A percentile compares a stretch with the other conserved stretches of the same genome.
Evolutionary conservation across 345 rosid species (phyloP).

Genomic region (Salix brachista): DNA sequence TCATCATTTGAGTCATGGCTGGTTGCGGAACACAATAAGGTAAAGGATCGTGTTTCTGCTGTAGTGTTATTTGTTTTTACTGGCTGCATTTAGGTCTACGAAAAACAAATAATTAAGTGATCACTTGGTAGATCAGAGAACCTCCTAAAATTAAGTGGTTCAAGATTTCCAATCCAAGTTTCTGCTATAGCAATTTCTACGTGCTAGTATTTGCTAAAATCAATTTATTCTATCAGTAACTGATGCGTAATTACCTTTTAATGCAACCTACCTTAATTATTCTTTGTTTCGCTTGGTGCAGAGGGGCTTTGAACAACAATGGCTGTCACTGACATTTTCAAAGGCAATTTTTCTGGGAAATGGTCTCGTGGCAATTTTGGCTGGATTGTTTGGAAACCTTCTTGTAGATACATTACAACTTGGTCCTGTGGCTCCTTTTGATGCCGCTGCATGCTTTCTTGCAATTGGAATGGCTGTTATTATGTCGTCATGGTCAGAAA

Average conservation of each 20-base stretch:
- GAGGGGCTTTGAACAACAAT: conserved; percentile 70
- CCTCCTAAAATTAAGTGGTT: not conserved
- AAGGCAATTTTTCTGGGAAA: conserved; percentile 74
- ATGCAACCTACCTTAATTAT: not conserved
- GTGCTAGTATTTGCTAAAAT: not conserved
- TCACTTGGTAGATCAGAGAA: not conserved
- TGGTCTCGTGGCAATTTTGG: conserved; percentile 56
- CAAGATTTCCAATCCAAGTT: not conserved
- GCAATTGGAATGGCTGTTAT: conserved; percentile 61
- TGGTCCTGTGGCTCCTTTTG: conserved; percentile 71
- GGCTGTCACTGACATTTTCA: conserved; percentile 70
- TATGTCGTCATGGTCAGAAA: conserved; percentile 57
- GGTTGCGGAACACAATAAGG: conserved; percentile 96
- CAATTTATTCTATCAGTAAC: not conserved
- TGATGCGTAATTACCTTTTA: not conserved
- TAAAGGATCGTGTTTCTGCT: conserved; percentile 28
- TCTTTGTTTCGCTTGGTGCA: conserved; percentile 2
- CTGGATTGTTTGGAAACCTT: conserved; percentile 58
- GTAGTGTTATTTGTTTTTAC: conserved; percentile 20
- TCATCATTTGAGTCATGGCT: conserved; percentile 98
- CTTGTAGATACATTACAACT: conserved; percentile 54
- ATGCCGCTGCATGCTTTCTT: conserved; percentile 72
- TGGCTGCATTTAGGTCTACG: conserved; percentile 14
- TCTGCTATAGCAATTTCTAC: not conserved
- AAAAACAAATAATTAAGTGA: not conserved